Percentiles rank a stretch among this genome's conserved stretches.
These are phyloP conservation scores for Magnusiomyces magnusii DNA, from an alignment of 1,139 yeast genomes.

Conservation along the genomic window DNA sequence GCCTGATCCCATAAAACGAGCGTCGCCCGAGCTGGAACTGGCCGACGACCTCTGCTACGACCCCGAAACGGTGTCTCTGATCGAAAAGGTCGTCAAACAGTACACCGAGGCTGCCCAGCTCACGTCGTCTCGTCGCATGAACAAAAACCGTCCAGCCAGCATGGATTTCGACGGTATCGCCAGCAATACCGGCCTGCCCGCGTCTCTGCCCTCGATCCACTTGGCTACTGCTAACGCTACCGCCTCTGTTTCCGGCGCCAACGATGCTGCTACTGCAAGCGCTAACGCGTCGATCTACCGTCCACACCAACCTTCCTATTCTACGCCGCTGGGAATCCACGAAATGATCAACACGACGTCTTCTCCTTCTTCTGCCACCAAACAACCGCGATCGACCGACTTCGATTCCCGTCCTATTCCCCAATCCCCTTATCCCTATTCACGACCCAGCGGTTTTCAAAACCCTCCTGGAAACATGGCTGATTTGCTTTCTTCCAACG, in stretches of 20 bases:
- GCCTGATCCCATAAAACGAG: no score
- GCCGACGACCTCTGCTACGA: slow-evolving; percentile 10
- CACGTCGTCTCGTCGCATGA: slow-evolving; percentile 4
- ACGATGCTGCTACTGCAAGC: background rate
- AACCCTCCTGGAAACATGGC: background rate
- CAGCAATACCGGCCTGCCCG: background rate
- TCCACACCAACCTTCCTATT: background rate
- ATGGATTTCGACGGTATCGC: background rate
- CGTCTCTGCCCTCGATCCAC: background rate
- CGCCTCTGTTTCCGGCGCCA: background rate
- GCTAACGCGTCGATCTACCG: background rate
- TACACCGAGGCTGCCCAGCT: slow-evolving; percentile 10
- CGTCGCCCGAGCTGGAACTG: background rate
- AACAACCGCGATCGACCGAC: background rate
- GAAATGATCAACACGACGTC: slow-evolving; percentile 1
- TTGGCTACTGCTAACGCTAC: background rate
- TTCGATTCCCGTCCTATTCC: background rate
- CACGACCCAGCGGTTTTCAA: background rate
- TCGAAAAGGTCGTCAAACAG: slow-evolving; percentile 12
- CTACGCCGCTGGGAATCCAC: slow-evolving; percentile 6
- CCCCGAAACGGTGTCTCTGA: slow-evolving; percentile 11
- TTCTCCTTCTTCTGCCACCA: background rate
- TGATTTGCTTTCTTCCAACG: background rate
- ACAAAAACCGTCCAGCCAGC: background rate
- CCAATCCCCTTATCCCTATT: background rate